Percentiles rank a stretch among this genome's conserved stretches.
Conservation (phyloP, 1,284 basidiomycete species). For the Hemileia vastatrix region DNA sequence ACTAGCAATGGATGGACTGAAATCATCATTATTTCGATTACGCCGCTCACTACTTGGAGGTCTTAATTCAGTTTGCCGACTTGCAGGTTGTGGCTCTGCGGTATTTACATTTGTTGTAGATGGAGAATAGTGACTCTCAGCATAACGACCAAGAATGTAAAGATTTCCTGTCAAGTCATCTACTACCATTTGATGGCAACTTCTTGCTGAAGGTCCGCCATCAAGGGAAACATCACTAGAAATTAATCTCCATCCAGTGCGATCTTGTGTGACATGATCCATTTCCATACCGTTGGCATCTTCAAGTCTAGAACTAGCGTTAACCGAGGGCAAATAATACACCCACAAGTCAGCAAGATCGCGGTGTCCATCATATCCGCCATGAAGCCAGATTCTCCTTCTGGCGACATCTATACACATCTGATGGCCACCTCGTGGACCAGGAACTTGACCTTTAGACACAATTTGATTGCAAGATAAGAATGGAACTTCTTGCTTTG, state of each 20-base stretch:
- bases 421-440: constrained; percentile 63
- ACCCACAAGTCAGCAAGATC: constrained; percentile 69
- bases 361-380: constrained; percentile 62
- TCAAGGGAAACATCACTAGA: constrained; percentile 54
- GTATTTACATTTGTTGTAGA: too few relatives aligned
- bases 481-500: constrained; percentile 1
- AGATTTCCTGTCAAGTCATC: constrained; percentile 60
- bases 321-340: constrained; percentile 46
- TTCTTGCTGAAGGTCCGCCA: constrained; percentile 58
- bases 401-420: constrained; percentile 65
- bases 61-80: too few relatives aligned
- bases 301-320: background rate
- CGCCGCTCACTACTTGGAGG: constrained; percentile 7
- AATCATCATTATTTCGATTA: background rate
- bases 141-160: constrained; percentile 52
- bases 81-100: too few relatives aligned
- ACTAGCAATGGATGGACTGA: background rate
- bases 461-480: constrained; percentile 17
- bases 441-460: constrained; percentile 54
- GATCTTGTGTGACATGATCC: background rate
- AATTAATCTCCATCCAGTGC: constrained; percentile 55
- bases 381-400: constrained; percentile 62
- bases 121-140: too few relatives aligned
- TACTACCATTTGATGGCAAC: constrained; percentile 74
- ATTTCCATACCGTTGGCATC: background rate